phyloP scores from a whole-genome alignment of 176 grass and related monocot species.

The Bromus sterilis region DNA sequence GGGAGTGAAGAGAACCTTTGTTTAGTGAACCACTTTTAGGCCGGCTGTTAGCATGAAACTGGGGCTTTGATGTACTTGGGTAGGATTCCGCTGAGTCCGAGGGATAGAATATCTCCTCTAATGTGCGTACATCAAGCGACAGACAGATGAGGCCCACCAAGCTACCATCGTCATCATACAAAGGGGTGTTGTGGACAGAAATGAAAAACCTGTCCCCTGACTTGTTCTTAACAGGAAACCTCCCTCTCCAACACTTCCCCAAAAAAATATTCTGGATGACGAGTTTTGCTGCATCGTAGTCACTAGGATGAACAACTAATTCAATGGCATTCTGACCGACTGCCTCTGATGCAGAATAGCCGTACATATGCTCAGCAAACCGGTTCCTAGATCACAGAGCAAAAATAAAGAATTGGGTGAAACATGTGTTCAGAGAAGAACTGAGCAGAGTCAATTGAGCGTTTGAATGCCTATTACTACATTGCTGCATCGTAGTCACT shows the following conservation, averaged over 20 bases:
- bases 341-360: slow-evolving; percentile 68
- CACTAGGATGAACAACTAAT: slow-evolving; percentile 49
- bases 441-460: not conserved
- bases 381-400: slow-evolving; percentile 41
- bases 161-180: slow-evolving; percentile 77
- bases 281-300: slow-evolving; percentile 27
- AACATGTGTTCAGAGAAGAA: not conserved
- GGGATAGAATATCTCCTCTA: slow-evolving; percentile 38
- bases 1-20: slow-evolving; percentile 12
- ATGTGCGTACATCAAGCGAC: slow-evolving; percentile 44
- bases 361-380: slow-evolving; percentile 66
- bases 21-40: slow-evolving; percentile 1
- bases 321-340: slow-evolving; percentile 50
- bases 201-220: slow-evolving; percentile 55
- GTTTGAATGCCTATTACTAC: not conserved
- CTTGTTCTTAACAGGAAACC: slow-evolving; percentile 67
- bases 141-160: slow-evolving; percentile 80
- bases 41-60: not conserved
- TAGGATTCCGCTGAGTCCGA: not conserved
- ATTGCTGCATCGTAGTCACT: slow-evolving; percentile 34
- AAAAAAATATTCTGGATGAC: slow-evolving; percentile 53
- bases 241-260: slow-evolving; percentile 74
- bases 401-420: not conserved
- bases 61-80: not conserved
- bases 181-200: slow-evolving; percentile 59